Percentiles rank a stretch among this genome's conserved stretches.
Evolutionary conservation across 2,329 filamentous ascomycete genomes (phyloP).

Genomic region (Aspergillus hortae): DNA sequence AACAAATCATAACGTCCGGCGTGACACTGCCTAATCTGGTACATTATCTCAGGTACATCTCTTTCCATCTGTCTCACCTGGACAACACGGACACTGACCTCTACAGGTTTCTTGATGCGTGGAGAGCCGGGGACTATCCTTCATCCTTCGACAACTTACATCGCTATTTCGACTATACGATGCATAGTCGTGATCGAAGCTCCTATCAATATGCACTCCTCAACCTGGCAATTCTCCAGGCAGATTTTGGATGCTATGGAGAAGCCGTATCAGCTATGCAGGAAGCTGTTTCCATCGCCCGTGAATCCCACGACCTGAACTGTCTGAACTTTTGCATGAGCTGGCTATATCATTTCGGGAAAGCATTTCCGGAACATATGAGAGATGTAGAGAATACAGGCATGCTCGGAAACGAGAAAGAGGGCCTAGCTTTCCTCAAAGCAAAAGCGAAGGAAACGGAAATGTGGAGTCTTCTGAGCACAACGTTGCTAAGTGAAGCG

Average conservation of each 20-base stretch:
- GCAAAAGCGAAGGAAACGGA: slow-evolving; percentile 80
- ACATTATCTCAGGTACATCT: slow-evolving; percentile 66
- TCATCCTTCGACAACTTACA: slow-evolving; percentile 88
- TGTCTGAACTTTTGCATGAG: slow-evolving; percentile 94
- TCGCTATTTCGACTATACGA: slow-evolving; percentile 94
- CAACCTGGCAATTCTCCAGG: slow-evolving; percentile 88
- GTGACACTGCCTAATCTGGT: slow-evolving; percentile 67
- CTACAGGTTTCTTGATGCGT: slow-evolving; percentile 78
- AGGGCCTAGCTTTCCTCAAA: slow-evolving; percentile 79
- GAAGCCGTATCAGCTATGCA: slow-evolving; percentile 94
- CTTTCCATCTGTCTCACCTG: neutral
- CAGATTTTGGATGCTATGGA: slow-evolving; percentile 86
- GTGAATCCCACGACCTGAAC: slow-evolving; percentile 86
- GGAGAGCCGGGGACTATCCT: slow-evolving; percentile 85
- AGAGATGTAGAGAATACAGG: slow-evolving; percentile 66
- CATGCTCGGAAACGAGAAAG: slow-evolving; percentile 72
- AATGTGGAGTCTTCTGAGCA: slow-evolving; percentile 81
- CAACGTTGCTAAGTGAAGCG: slow-evolving; percentile 79
- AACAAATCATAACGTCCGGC: slow-evolving; percentile 64
- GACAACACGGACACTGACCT: neutral
- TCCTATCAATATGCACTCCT: slow-evolving; percentile 95
- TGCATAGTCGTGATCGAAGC: slow-evolving; percentile 75
- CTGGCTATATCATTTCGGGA: slow-evolving; percentile 94
- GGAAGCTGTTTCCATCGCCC: slow-evolving; percentile 88
- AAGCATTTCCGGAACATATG: slow-evolving; percentile 74